Evolutionary conservation across 2,329 filamentous ascomycete species (phyloP), one percentile per base, ranked within the genome.

Genomic region (Fusarium nygamai): DNA sequence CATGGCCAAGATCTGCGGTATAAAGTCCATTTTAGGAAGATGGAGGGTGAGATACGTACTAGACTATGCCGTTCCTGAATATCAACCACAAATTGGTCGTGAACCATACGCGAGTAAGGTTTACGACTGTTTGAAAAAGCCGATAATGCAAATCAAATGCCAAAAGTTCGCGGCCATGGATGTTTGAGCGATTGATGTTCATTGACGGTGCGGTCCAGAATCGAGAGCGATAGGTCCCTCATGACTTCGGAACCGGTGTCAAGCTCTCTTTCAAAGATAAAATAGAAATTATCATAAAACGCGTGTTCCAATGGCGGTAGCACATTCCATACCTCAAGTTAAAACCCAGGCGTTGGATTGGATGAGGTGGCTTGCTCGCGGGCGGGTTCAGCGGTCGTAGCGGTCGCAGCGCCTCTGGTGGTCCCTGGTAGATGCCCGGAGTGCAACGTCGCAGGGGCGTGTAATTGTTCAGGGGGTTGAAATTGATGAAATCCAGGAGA

Each of bases 321-420:
- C 56, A 59, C 75, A 81, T 81, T 80, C 78, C 79, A 72, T 69
- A 58, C 31, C 61, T 53, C 67, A 68, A n/a, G 41, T 58, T 34
- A 54, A 67, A 31, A 31, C 27, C 46, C 14, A 31, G 47, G 69
- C 64, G 80, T 78, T 79, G 79, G 73, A 67, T 79, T 79, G 79
- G 74, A 67, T 72, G 74, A 71, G 66, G 64, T 76, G 76, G 75
- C 75, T 75, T 77, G 76, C 54, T 69, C 72, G 65, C 64, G 71
- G 67, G 68, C 68, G 67, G 64, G 74, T 75, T 69, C 72, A 73
- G 73, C 72, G 73, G 69, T 67, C 56, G 67, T 72, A 74, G 70
- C 73, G 76, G 67, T 71, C 66, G 58, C 68, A 78, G 72, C 72
- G 75, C 61, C 75, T 72, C 65, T 58, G 69, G 67, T 61, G 59